Evolutionary conservation across 768 basidiomycete species (phyloP), one percentile per base, ranked within the genome.

Genomic region (Leccinum rimulosum): DNA sequence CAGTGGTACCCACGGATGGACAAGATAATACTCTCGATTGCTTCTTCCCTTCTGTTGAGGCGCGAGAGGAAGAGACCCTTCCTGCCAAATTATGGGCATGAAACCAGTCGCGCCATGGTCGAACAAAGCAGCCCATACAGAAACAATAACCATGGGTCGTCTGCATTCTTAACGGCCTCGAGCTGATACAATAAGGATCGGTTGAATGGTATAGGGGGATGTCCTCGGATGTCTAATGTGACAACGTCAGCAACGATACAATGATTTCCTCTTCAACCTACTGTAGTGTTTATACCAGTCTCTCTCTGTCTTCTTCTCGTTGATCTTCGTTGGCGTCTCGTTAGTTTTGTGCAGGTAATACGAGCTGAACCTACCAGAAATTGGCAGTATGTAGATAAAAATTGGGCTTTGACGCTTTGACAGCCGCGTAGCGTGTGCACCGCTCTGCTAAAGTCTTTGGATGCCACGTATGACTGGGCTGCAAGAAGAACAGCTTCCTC

Each of bases 231-330:
- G 68, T 82, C 91, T 91, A 55, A 62, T 8, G 28, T 12, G 30
- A 55, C 50, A 50, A 62, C 40, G 19, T 62, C 35, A 43, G 58
- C 48, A 43, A 38, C 2, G 14, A 48, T 28, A 30, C 28, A 31
- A 35, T 6, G 31, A 43, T n/a, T 54, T 15, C 11, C 28, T 19
- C 51, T 60, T 14, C 49, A 10, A 78, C 86, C 62, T 62, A 88
- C 92, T 85, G 67, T 90, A 83, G 64, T 88, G 78, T 74, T 86
- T 87, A 76, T 93, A 91, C 91, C 92, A 94, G 58, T 90, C 86
- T 65, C 89, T 82, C 66, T 89, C 82, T 1, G 91, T 86, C 64
- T 84, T 85, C 68, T 89, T 89, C 76, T 98, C 95, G 58, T 85
- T 85, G 12, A 88, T 87, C 95, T 96, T 65, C 28, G 51, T 30